A percentile compares a stretch with the other conserved stretches of the same genome.
phyloP scores from a whole-genome alignment of 306 rosid genomes.

The Pyrus betulifolia region DNA sequence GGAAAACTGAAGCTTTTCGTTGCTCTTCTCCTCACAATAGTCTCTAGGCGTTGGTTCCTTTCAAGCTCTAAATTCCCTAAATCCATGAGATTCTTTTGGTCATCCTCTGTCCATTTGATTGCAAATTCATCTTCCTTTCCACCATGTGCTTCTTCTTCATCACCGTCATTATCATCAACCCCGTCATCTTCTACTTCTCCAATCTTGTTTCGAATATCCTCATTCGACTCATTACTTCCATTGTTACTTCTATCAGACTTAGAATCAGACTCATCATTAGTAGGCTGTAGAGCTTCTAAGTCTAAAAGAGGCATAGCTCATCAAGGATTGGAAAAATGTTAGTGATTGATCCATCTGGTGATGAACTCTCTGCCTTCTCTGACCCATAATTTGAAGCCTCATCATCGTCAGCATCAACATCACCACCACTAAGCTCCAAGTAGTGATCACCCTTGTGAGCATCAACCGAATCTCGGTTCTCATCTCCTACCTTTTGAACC shows the following conservation, averaged over 20 bases:
- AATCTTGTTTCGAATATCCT: conserved; percentile 28
- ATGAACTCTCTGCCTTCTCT: conserved; percentile 10
- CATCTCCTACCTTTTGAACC: conserved; percentile 26
- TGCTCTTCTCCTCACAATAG: conserved; percentile 73
- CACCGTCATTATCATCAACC: conserved; percentile 40
- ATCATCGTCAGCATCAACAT: conserved; percentile 12
- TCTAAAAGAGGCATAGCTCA: conserved; percentile 26
- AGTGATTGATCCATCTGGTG: conserved; percentile 25
- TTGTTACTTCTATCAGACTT: conserved; percentile 45
- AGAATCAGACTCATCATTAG: conserved; percentile 14
- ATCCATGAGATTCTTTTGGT: conserved; percentile 82
- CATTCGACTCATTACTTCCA: conserved; percentile 49
- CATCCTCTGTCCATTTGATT: conserved; percentile 93
- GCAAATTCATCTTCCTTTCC: conserved; percentile 87
- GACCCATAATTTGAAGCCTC: conserved; percentile 10
- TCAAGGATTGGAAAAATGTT: conserved; percentile 26
- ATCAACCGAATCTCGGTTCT: conserved; percentile 21
- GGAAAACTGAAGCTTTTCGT: conserved; percentile 37
- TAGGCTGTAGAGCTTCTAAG: background rate
- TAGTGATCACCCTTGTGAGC: conserved; percentile 29
- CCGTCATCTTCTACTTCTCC: conserved; percentile 41
- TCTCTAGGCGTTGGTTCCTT: conserved; percentile 80
- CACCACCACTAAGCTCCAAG: conserved; percentile 24
- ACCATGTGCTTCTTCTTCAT: conserved; percentile 59
- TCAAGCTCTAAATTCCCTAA: conserved; percentile 80